Conservation (phyloP, 257 asterid species). For the Solanum clarkiae region DNA sequence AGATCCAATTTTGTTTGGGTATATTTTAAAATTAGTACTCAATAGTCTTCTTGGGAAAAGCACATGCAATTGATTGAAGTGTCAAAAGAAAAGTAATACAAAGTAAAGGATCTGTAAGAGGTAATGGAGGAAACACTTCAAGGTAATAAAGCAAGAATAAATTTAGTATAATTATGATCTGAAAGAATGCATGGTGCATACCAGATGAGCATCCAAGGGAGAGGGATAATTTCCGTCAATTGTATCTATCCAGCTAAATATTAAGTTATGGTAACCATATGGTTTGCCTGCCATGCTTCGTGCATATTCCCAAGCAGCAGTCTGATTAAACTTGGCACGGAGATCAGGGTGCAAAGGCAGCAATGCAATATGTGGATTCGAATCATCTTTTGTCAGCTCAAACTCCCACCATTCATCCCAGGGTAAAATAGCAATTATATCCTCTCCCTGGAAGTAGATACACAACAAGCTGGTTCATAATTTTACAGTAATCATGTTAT, state of each 20-base stretch:
- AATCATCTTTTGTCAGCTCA: conserved; percentile 65
- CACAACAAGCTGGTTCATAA: neutral
- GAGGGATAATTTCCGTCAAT: conserved; percentile 59
- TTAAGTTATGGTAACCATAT: conserved; percentile 87
- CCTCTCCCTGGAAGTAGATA: conserved; percentile 48
- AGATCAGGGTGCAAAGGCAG: conserved; percentile 76
- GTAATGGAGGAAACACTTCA: neutral
- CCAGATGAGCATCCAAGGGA: conserved; percentile 88
- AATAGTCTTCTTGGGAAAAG: neutral
- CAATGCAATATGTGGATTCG: conserved; percentile 83
- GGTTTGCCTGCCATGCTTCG: conserved; percentile 69
- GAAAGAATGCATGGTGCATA: conserved; percentile 3
- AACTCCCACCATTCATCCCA: conserved; percentile 97
- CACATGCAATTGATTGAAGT: neutral
- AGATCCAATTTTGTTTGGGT: neutral
- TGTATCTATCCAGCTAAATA: conserved; percentile 96
- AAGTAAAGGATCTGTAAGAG: neutral
- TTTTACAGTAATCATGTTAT: neutral
- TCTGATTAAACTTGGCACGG: conserved; percentile 64
- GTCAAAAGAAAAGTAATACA: neutral
- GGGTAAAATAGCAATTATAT: conserved; percentile 66
- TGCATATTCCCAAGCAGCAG: conserved; percentile 93
- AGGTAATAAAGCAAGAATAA: neutral
- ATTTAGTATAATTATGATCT: neutral
- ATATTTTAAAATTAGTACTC: neutral